phyloP scores from a whole-genome alignment of 1,139 yeast species.

The Chernovozyma aurita region DNA sequence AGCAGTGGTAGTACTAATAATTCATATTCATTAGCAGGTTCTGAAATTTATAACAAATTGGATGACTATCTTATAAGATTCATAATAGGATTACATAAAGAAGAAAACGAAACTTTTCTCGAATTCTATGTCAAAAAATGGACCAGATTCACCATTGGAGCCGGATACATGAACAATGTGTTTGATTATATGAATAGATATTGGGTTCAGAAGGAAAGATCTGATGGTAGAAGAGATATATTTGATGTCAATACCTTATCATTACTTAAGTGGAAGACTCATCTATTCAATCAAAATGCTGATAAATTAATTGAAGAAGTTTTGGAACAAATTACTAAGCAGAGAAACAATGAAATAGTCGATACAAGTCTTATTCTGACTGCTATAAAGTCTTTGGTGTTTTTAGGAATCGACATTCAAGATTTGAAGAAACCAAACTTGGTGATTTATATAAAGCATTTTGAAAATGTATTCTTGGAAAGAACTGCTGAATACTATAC shows the following conservation, averaged over 20 bases:
- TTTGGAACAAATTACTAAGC: conserved; percentile 68
- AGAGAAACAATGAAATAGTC: conserved; percentile 75
- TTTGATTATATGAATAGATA: conserved; percentile 94
- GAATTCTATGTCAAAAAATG: conserved; percentile 85
- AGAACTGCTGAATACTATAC: conserved; percentile 72
- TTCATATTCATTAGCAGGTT: conserved; percentile 65
- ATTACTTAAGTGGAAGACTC: conserved; percentile 81
- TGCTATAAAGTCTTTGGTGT: conserved; percentile 81
- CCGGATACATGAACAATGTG: conserved; percentile 87
- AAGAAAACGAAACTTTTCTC: conserved; percentile 63
- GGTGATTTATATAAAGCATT: conserved; percentile 73
- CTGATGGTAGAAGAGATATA: conserved; percentile 89
- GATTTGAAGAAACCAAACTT: conserved; percentile 83
- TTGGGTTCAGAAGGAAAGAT: conserved; percentile 96
- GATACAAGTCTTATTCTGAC: conserved; percentile 64
- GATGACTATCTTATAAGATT: conserved; percentile 63
- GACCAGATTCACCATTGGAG: conserved; percentile 88
- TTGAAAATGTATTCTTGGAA: conserved; percentile 71
- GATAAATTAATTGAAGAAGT: conserved; percentile 63
- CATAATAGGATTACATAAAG: conserved; percentile 47
- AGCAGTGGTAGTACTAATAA: conserved; percentile 21
- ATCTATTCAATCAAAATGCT: conserved; percentile 68
- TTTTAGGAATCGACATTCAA: conserved; percentile 69
- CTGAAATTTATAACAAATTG: conserved; percentile 76
- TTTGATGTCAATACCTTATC: conserved; percentile 90